phyloP scores from a whole-genome alignment of 2,329 filamentous ascomycete genomes.

The Furcasterigmium furcatum region DNA sequence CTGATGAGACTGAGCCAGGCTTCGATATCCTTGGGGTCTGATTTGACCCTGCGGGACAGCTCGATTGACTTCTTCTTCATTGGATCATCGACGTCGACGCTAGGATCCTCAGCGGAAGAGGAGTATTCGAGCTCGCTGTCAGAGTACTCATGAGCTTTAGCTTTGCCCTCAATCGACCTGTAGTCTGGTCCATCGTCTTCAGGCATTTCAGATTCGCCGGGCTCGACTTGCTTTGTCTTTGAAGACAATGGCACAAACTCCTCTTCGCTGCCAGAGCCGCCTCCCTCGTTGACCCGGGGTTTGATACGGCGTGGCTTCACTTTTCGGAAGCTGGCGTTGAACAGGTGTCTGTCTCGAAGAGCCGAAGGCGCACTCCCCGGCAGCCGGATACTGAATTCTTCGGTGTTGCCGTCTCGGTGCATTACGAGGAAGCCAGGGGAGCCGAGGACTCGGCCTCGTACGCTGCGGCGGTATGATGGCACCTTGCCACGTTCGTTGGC shows the following conservation, averaged over 20 bases:
- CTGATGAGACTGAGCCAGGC: slow-evolving; percentile 77
- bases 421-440: slow-evolving; percentile 58
- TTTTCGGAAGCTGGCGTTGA: slow-evolving; percentile 38
- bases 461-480: slow-evolving; percentile 67
- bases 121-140: slow-evolving; percentile 48
- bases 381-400: slow-evolving; percentile 49
- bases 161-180: slow-evolving; percentile 62
- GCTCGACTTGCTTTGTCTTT: slow-evolving; percentile 10
- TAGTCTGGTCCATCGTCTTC: slow-evolving; percentile 53
- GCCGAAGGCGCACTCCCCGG: slow-evolving; percentile 36
- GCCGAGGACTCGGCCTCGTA: slow-evolving; percentile 70
- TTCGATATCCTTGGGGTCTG: slow-evolving; percentile 62
- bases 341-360: slow-evolving; percentile 43
- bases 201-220: slow-evolving; percentile 39
- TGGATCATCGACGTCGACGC: slow-evolving; percentile 34
- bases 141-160: slow-evolving; percentile 43
- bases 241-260: slow-evolving; percentile 45
- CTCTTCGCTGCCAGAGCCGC: slow-evolving; percentile 21
- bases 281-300: slow-evolving; percentile 26
- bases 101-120: slow-evolving; percentile 29
- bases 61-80: slow-evolving; percentile 54
- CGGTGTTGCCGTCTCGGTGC: slow-evolving; percentile 58
- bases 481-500: slow-evolving; percentile 68
- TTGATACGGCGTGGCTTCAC: slow-evolving; percentile 35
- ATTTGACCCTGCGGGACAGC: slow-evolving; percentile 61